Evolutionary conservation across 805 yeast species (phyloP).

Genomic region (Metschnikowia similis): DNA sequence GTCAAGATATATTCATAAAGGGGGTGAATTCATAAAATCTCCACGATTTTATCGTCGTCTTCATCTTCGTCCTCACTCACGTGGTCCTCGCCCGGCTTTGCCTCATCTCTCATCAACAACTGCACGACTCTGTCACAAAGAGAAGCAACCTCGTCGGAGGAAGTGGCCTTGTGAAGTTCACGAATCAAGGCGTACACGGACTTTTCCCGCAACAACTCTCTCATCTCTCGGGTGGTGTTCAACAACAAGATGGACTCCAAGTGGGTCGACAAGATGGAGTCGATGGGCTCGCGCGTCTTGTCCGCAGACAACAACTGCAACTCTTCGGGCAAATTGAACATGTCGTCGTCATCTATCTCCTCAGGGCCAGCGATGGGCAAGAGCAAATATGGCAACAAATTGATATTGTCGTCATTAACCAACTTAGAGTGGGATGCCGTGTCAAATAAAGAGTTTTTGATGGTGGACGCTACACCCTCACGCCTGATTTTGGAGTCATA

Average conservation of each 20-base stretch:
- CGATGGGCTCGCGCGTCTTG: conserved; percentile 69
- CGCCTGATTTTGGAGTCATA: conserved; percentile 76
- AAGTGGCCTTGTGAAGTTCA: conserved; percentile 68
- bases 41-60: conserved; percentile 48
- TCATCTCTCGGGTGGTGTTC: conserved; percentile 66
- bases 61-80: conserved; percentile 46
- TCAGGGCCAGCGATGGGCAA: conserved; percentile 79
- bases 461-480: conserved; percentile 89
- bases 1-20: not conserved
- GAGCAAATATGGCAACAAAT: conserved; percentile 75
- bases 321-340: conserved; percentile 83
- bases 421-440: conserved; percentile 59
- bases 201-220: conserved; percentile 76
- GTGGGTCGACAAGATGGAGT: conserved; percentile 62
- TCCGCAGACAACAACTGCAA: conserved; percentile 74
- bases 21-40: conserved; percentile 36
- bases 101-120: conserved; percentile 87
- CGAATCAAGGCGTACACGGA: conserved; percentile 83
- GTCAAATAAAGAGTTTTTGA: conserved; percentile 86
- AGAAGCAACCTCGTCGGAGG: conserved; percentile 48
- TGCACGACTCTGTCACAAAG: conserved; percentile 83
- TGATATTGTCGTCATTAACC: conserved; percentile 57
- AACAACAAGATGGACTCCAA: conserved; percentile 76
- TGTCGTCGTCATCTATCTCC: conserved; percentile 75
- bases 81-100: conserved; percentile 31